Evolutionary conservation across 2,329 filamentous ascomycete genomes (phyloP).

Genomic region (Aphanoascus verrucosus): DNA sequence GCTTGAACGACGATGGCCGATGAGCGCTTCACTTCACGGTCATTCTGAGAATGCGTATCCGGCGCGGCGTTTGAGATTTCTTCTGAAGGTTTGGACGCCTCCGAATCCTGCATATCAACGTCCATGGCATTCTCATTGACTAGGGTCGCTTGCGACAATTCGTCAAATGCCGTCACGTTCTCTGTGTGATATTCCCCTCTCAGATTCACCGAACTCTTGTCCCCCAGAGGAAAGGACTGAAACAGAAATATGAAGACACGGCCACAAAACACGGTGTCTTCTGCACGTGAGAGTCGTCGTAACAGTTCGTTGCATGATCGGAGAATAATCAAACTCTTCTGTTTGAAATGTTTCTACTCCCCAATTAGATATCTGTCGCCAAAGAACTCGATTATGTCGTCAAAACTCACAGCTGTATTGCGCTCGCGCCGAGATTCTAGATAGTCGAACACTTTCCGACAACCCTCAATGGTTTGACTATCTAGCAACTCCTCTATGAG

Average conservation of each 20-base stretch:
- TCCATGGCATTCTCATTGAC: slow-evolving; percentile 51
- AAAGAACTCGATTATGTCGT: background rate
- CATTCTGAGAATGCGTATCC: slow-evolving; percentile 16
- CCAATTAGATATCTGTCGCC: slow-evolving; percentile 8
- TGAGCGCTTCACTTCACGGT: slow-evolving; percentile 13
- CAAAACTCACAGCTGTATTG: slow-evolving; percentile 57
- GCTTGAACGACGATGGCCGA: background rate
- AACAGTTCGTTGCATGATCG: slow-evolving; percentile 90
- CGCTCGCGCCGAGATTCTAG: slow-evolving; percentile 85
- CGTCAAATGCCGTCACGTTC: slow-evolving; percentile 80
- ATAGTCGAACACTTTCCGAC: slow-evolving; percentile 84
- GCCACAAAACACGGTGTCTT: slow-evolving; percentile 95
- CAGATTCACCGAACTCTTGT: slow-evolving; percentile 94
- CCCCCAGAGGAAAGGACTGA: slow-evolving; percentile 90
- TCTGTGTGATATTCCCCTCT: slow-evolving; percentile 92
- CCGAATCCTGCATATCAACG: slow-evolving; percentile 44
- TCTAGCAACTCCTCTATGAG: slow-evolving; percentile 91
- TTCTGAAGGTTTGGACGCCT: slow-evolving; percentile 20
- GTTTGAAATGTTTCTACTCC: slow-evolving; percentile 56
- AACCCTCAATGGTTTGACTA: slow-evolving; percentile 87
- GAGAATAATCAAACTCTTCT: slow-evolving; percentile 82
- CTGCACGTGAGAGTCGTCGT: slow-evolving; percentile 83
- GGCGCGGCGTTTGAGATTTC: slow-evolving; percentile 10
- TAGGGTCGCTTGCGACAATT: slow-evolving; percentile 33
- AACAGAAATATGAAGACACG: slow-evolving; percentile 98